A percentile compares a stretch with the other conserved stretches of the same genome.
phyloP scores from a whole-genome alignment of 805 yeast species.

The Candida sphagnicola region DNA sequence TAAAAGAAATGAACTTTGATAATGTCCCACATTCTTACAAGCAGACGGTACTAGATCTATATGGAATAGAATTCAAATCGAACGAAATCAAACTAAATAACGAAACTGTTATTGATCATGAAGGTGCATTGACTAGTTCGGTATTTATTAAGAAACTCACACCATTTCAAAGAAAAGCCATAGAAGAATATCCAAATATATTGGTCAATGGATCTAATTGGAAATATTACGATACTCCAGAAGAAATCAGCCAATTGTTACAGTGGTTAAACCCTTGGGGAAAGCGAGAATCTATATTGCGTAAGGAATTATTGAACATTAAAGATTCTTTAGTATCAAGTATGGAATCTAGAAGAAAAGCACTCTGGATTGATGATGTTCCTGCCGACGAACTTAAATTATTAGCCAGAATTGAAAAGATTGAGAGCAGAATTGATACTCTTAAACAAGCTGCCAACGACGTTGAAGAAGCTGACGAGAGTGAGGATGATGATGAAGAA shows the following conservation, averaged over 20 bases:
- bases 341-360: conserved; percentile 55
- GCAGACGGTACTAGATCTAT: conserved; percentile 21
- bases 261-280: conserved; percentile 79
- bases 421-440: conserved; percentile 31
- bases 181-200: conserved; percentile 64
- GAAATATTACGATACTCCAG: conserved; percentile 63
- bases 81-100: conserved; percentile 12
- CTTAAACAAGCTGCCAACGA: conserved; percentile 10
- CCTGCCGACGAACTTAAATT: conserved; percentile 36
- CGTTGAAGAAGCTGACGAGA: conserved; percentile 10
- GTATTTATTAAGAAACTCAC: conserved; percentile 12
- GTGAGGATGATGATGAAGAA: conserved; percentile 32
- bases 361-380: conserved; percentile 41
- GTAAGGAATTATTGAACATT: conserved; percentile 54
- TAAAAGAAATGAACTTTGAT: conserved; percentile 21
- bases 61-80: conserved; percentile 24
- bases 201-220: conserved; percentile 54
- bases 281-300: conserved; percentile 59
- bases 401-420: conserved; percentile 28
- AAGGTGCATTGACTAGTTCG: conserved; percentile 14
- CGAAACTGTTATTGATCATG: conserved; percentile 12
- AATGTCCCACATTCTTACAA: conserved; percentile 16
- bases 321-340: conserved; percentile 52
- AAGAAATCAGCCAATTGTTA: conserved; percentile 52
- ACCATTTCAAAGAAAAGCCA: conserved; percentile 52